phyloP scores from a whole-genome alignment of 1,284 basidiomycete genomes.

The Cryptococcus deneoformans region DNA sequence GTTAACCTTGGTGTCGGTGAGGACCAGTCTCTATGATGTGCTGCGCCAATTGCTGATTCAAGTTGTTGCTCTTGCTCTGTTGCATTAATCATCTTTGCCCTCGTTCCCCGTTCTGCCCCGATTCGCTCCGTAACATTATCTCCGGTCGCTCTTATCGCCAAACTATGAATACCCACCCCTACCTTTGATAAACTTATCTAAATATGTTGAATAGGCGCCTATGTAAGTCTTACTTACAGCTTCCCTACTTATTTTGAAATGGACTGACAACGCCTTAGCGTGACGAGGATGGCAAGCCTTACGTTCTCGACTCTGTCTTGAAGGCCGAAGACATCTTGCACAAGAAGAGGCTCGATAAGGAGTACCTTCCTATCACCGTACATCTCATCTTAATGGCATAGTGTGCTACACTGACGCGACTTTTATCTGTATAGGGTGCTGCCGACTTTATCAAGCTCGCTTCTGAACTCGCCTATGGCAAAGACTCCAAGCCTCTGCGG shows the following conservation, averaged over 20 bases:
- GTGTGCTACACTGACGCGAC: not conserved
- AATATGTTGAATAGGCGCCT: constrained; percentile 23
- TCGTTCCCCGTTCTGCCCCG: not conserved
- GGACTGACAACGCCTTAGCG: constrained; percentile 60
- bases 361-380: constrained; percentile 91
- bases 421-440: constrained; percentile 53
- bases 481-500: constrained; percentile 70
- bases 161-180: not conserved
- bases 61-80: not conserved
- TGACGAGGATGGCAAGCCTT: constrained; percentile 93
- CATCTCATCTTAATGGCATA: not conserved
- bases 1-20: constrained; percentile 93
- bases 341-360: constrained; percentile 81
- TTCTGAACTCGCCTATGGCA: constrained; percentile 86
- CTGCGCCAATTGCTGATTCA: not conserved
- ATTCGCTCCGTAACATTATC: not conserved
- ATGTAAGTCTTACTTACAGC: constrained; percentile 22
- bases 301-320: constrained; percentile 84
- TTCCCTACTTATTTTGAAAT: not conserved
- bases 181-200: constrained; percentile 1
- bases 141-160: not conserved
- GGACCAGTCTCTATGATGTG: constrained; percentile 5
- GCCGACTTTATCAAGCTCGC: constrained; percentile 83
- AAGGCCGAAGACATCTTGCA: constrained; percentile 65
- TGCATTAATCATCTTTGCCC: not conserved